phyloP scores from a whole-genome alignment of 2,329 filamentous ascomycete genomes.

The Penicillium sp. region DNA sequence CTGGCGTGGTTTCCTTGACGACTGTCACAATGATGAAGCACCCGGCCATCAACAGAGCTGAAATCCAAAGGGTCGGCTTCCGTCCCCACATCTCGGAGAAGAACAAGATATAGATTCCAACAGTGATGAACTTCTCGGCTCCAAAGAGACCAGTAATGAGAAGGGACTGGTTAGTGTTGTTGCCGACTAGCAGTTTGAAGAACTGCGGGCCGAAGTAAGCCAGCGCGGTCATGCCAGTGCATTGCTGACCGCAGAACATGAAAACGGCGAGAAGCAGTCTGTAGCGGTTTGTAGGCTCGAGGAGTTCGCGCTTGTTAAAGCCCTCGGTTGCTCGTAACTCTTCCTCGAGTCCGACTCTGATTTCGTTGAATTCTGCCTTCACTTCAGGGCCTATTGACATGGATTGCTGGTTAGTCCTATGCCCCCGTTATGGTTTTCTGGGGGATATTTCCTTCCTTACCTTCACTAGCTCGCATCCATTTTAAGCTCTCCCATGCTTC shows the following conservation, averaged over 20 bases:
- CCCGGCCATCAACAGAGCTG: constrained; percentile 51
- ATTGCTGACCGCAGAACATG: constrained; percentile 51
- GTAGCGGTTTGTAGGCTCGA: constrained; percentile 49
- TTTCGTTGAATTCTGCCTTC: constrained; percentile 46
- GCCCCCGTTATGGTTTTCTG: not conserved
- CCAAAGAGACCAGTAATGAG: constrained; percentile 54
- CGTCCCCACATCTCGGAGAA: constrained; percentile 54
- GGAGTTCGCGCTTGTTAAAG: constrained; percentile 49
- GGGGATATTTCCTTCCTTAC: constrained; percentile 23
- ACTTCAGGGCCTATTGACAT: constrained; percentile 39
- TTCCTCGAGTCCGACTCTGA: constrained; percentile 26
- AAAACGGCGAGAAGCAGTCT: constrained; percentile 50
- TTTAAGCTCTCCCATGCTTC: constrained; percentile 50
- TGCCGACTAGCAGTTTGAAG: constrained; percentile 50
- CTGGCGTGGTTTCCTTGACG: constrained; percentile 46
- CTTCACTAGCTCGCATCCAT: constrained; percentile 48
- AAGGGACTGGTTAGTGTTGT: constrained; percentile 45
- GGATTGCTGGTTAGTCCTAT: constrained; percentile 12
- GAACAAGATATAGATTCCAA: constrained; percentile 50
- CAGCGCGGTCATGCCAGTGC: constrained; percentile 53
- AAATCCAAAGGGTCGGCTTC: constrained; percentile 49
- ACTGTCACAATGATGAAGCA: constrained; percentile 55
- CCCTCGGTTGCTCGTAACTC: constrained; percentile 44
- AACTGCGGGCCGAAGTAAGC: constrained; percentile 53
- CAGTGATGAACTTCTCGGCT: constrained; percentile 52